phyloP scores from a whole-genome alignment of 2,329 filamentous ascomycete genomes.

The Hypoxylon sp. region DNA sequence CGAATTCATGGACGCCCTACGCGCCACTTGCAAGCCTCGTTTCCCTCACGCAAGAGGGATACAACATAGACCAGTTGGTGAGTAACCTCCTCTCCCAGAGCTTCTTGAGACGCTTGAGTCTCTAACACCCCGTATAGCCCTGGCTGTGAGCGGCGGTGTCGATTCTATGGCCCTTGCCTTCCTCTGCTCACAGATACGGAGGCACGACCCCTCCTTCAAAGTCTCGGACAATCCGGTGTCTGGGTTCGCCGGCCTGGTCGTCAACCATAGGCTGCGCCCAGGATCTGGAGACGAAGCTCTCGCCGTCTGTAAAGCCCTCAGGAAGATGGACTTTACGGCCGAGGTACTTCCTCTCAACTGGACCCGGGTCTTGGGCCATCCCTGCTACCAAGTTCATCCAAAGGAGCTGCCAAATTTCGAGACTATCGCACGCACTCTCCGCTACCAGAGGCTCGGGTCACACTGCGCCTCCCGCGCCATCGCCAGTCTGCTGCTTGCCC shows the following conservation, averaged over 20 bases:
- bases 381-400: conserved; percentile 54
- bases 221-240: conserved; percentile 63
- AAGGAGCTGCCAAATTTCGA: conserved; percentile 77
- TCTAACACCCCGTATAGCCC: conserved; percentile 61
- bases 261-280: conserved; percentile 71
- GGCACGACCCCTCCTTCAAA: conserved; percentile 53
- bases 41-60: conserved; percentile 60
- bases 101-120: neutral
- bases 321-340: conserved; percentile 54
- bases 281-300: conserved; percentile 68
- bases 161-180: conserved; percentile 97
- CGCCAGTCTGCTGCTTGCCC: conserved; percentile 79
- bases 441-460: conserved; percentile 79
- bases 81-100: conserved; percentile 38
- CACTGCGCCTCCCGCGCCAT: conserved; percentile 69
- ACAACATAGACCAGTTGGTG: conserved; percentile 61
- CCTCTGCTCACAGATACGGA: conserved; percentile 71
- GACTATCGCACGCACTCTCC: conserved; percentile 77
- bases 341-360: conserved; percentile 63
- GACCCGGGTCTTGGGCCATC: conserved; percentile 56
- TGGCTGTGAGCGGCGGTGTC: conserved; percentile 92
- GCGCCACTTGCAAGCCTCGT: conserved; percentile 65
- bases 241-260: conserved; percentile 63
- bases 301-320: conserved; percentile 59
- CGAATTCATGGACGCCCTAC: conserved; percentile 66